Conservation (phyloP, 306 rosid species). For the Begonia fuchsioides region DNA sequence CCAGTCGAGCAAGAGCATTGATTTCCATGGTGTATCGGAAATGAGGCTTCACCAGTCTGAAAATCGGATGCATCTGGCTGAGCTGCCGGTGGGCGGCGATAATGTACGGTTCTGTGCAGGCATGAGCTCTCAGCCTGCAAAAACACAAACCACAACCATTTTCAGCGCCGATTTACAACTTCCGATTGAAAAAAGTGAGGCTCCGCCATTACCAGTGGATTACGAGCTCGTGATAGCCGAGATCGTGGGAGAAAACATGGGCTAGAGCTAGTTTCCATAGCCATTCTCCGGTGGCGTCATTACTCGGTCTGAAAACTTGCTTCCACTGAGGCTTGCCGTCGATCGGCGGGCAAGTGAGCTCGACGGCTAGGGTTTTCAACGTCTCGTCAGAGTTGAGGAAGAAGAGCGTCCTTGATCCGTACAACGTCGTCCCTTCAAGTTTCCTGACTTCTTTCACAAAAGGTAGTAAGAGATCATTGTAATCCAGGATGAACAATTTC, state of each 20-base stretch:
- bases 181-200: no score
- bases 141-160: not conserved
- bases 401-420: constrained; percentile 71
- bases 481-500: constrained; percentile 60
- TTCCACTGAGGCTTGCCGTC: constrained; percentile 60
- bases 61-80: constrained; percentile 75
- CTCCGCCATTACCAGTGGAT: constrained; percentile 45
- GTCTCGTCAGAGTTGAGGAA: constrained; percentile 33
- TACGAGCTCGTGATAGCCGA: constrained; percentile 74
- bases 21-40: constrained; percentile 89
- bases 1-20: constrained; percentile 61
- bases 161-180: no score
- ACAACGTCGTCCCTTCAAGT: constrained; percentile 47
- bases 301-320: constrained; percentile 30
- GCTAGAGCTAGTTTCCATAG: constrained; percentile 86
- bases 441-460: constrained; percentile 43
- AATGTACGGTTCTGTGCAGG: constrained; percentile 61
- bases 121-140: constrained; percentile 70
- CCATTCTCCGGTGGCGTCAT: constrained; percentile 62
- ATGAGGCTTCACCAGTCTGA: constrained; percentile 64
- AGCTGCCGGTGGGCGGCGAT: constrained; percentile 69
- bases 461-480: constrained; percentile 67
- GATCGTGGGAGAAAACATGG: constrained; percentile 75
- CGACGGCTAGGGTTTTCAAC: constrained; percentile 54
- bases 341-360: constrained; percentile 56